These are phyloP conservation scores for Sporobolomyces pararoseus DNA, from an alignment of 768 basidiomycete species.

Conservation along the genomic window DNA sequence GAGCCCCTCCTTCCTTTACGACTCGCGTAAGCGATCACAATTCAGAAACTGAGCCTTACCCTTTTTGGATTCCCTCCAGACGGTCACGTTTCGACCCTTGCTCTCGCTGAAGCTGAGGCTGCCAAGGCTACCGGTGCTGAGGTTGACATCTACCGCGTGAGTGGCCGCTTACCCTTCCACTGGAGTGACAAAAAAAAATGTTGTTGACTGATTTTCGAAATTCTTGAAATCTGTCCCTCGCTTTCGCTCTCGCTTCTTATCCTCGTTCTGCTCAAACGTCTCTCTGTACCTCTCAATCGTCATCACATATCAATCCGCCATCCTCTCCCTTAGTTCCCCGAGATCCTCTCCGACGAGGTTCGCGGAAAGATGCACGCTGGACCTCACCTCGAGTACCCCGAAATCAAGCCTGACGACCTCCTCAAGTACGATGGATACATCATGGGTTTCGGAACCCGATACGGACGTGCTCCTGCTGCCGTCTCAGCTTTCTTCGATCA, in stretches of 20 bases:
- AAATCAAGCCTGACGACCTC: slow-evolving; percentile 60
- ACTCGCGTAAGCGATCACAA: too few relatives aligned
- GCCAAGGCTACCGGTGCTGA: slow-evolving; percentile 48
- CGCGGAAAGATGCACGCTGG: slow-evolving; percentile 43
- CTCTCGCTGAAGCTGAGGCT: slow-evolving; percentile 45
- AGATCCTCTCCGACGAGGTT: slow-evolving; percentile 62
- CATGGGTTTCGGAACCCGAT: slow-evolving; percentile 47
- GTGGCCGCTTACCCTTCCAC: too few relatives aligned
- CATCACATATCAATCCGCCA: too few relatives aligned
- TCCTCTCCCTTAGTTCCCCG: slow-evolving; percentile 60
- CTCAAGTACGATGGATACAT: slow-evolving; percentile 20
- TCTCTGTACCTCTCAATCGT: too few relatives aligned
- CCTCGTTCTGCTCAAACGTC: too few relatives aligned
- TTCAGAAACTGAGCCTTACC: neutral
- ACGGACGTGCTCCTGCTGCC: slow-evolving; percentile 73
- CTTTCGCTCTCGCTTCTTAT: too few relatives aligned
- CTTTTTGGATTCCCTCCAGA: neutral
- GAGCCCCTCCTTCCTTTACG: neutral
- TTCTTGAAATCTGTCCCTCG: too few relatives aligned
- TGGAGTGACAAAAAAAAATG: too few relatives aligned
- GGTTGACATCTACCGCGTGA: slow-evolving; percentile 48
- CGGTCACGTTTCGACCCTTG: slow-evolving; percentile 40
- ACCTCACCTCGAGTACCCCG: slow-evolving; percentile 34
- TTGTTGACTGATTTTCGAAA: too few relatives aligned
- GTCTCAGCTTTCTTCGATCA: slow-evolving; percentile 61